phyloP scores from a whole-genome alignment of 768 basidiomycete genomes.

The Kwoniella sp. region DNA sequence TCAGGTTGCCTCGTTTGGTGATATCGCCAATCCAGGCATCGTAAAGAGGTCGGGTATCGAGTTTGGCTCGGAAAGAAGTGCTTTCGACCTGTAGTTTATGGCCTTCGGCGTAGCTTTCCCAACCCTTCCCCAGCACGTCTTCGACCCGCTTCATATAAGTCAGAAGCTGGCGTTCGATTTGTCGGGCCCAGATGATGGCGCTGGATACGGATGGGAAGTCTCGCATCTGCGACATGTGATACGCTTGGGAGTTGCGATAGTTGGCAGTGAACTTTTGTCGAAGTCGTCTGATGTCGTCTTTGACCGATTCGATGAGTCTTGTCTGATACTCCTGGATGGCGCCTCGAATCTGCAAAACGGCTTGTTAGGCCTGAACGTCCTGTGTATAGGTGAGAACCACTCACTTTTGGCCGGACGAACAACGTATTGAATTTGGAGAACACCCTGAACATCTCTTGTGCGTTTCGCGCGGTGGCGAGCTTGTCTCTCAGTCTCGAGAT shows the following conservation, averaged over 20 bases:
- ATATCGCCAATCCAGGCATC: conserved; percentile 98
- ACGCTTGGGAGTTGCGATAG: conserved; percentile 92
- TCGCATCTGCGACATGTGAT: conserved; percentile 98
- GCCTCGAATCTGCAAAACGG: conserved; percentile 73
- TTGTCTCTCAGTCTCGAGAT: conserved; percentile 89
- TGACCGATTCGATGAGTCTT: conserved; percentile 96
- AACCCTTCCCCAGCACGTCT: conserved; percentile 93
- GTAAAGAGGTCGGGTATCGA: conserved; percentile 89
- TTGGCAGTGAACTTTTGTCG: conserved; percentile 99
- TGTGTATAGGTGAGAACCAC: conserved; percentile 21
- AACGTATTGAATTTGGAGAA: conserved; percentile 98
- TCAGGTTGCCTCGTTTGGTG: conserved; percentile 65
- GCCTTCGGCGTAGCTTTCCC: conserved; percentile 99
- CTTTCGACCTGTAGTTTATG: conserved; percentile 94
- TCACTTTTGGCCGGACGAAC: conserved; percentile 91
- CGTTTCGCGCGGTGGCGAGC: conserved; percentile 91
- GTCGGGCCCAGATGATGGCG: conserved; percentile 98
- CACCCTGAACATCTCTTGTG: conserved; percentile 99
- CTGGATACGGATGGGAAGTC: conserved; percentile 98
- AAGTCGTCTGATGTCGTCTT: conserved; percentile 92
- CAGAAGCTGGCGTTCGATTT: conserved; percentile 92
- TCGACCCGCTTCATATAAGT: conserved; percentile 99
- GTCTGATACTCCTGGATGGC: conserved; percentile 99
- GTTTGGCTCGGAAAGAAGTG: conserved; percentile 88
- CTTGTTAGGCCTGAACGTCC: neutral